Conservation (phyloP, 352 stramenopile species). For the Globisporangium radiosum region DNA sequence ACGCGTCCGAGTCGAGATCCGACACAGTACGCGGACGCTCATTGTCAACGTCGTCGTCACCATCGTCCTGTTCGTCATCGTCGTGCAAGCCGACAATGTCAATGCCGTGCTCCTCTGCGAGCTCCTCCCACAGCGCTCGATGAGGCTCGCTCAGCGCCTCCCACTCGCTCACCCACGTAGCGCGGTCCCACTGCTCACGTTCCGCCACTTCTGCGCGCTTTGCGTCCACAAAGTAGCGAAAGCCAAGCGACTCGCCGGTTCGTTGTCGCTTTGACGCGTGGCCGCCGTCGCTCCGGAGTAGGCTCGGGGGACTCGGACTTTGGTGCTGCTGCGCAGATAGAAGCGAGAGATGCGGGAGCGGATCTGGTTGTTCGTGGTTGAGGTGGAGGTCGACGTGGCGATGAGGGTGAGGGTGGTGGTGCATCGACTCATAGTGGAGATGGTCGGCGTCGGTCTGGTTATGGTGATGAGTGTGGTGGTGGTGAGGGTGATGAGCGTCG, state of each 20-base stretch:
- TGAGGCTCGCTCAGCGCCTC: constrained; percentile 15
- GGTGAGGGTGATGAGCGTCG: neutral
- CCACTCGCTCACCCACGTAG: constrained; percentile 24
- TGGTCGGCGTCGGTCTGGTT: constrained; percentile 1
- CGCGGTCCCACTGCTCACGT: constrained; percentile 16
- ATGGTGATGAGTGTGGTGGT: neutral
- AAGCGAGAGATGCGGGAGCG: neutral
- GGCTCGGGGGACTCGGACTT: neutral
- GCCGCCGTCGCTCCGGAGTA: neutral
- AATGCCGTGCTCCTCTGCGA: constrained; percentile 12
- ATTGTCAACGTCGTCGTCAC: neutral
- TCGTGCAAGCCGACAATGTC: constrained; percentile 4
- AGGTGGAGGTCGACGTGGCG: no score
- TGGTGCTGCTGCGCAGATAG: neutral
- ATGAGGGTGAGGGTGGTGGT: constrained; percentile 2
- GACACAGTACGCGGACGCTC: constrained; percentile 1
- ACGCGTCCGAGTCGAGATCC: constrained; percentile 18
- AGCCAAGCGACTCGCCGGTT: constrained; percentile 9
- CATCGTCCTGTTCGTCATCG: neutral
- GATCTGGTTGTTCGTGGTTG: neutral
- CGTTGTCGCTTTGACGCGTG: neutral
- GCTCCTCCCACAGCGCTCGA: constrained; percentile 24
- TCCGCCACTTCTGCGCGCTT: constrained; percentile 15
- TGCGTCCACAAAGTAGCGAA: constrained; percentile 21
- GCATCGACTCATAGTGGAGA: constrained; percentile 3